Percentiles rank a stretch among this genome's conserved stretches.
phyloP scores from a whole-genome alignment of 2,329 filamentous ascomycete species.

The Teratosphaeriaceae sp. region DNA sequence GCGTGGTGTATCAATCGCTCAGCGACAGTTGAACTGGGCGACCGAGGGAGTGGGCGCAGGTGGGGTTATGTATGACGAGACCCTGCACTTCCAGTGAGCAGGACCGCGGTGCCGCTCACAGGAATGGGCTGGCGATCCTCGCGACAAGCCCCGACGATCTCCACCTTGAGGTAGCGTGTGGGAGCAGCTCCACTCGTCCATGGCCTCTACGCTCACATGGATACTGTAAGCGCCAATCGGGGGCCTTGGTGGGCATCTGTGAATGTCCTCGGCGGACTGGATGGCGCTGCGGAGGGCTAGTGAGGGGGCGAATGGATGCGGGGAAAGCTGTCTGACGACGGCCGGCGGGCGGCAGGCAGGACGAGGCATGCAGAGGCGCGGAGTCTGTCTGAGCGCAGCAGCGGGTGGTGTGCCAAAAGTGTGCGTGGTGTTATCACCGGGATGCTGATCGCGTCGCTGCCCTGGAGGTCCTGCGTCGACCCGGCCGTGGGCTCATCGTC shows the following conservation, averaged over 20 bases:
- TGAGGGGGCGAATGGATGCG: slow-evolving; percentile 6
- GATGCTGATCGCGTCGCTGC: no score
- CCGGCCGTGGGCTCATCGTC: no score
- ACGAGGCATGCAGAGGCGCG: no score
- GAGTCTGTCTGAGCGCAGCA: no score
- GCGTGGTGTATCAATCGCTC: slow-evolving; percentile 12
- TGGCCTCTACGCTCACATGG: background rate
- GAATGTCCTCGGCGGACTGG: slow-evolving; percentile 13
- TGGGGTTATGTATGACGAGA: slow-evolving; percentile 16
- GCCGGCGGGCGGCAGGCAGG: no score
- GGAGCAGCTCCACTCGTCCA: slow-evolving; percentile 6
- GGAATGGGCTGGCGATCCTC: no score
- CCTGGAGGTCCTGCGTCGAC: no score
- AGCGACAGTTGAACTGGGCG: slow-evolving; percentile 13
- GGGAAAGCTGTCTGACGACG: slow-evolving; percentile 9
- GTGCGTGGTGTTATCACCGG: no score
- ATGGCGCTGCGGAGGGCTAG: background rate
- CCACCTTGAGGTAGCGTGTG: slow-evolving; percentile 3
- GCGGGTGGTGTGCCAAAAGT: no score
- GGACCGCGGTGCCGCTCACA: no score
- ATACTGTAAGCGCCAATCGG: slow-evolving; percentile 1
- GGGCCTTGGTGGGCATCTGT: background rate
- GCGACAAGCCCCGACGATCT: slow-evolving; percentile 4
- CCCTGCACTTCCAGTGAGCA: background rate
- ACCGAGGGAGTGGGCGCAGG: slow-evolving; percentile 8